Base-by-base conservation (phyloP, 176 grass and related monocot species). In the Bothriochloa decipiens region DNA sequence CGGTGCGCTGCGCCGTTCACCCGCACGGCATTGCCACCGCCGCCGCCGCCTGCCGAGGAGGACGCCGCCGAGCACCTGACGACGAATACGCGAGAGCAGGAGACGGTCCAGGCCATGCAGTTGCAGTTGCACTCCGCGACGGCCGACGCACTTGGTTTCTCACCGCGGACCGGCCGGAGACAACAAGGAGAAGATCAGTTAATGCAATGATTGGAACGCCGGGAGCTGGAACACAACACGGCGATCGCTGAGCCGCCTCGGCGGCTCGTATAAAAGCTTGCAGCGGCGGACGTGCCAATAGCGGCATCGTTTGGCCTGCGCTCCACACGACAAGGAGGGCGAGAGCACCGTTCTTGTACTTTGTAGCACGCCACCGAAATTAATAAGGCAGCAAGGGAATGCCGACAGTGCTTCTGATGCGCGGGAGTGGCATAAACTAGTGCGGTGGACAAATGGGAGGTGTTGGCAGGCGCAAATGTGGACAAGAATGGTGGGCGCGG, bases 1-100 rank as follows among this genome's bases (percentile, higher is more conserved):
- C 84, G 74, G 83, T 87, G 85, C 29, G 66, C 61, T 8, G 67
- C 74, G n/a, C 84, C 91, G 20, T 92, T 92, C 58, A 85, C 81
- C 85, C 63, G 87, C 42, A 84, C 65, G 23, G 41, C 69, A 43
- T 40, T 70, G 27, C 8, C 17, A 32, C 27, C 74, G 4, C 47
- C 46, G 6, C 8, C 57, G 52, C 57, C 86, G 3, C 45, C 62
- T 26, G 72, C 87, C 1, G 62, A 26, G 1, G 84, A 26, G 3
- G 84, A 32, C 2, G 25, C 58, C 27, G 43, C 58, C 27, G 81
- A 92, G 72, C 67, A 87, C 62, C 65, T 85, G 39, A 79, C 9
- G 10, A 79, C 17, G 14, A 41, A 65, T 29, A 81, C 70, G 8
- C 78, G 77, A 17, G 87, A 46, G 40, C 12, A 37, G 74, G 36